Evolutionary conservation across 768 basidiomycete genomes (phyloP), one percentile per base, ranked within the genome.

Genomic region (Filobasidium floriforme): DNA sequence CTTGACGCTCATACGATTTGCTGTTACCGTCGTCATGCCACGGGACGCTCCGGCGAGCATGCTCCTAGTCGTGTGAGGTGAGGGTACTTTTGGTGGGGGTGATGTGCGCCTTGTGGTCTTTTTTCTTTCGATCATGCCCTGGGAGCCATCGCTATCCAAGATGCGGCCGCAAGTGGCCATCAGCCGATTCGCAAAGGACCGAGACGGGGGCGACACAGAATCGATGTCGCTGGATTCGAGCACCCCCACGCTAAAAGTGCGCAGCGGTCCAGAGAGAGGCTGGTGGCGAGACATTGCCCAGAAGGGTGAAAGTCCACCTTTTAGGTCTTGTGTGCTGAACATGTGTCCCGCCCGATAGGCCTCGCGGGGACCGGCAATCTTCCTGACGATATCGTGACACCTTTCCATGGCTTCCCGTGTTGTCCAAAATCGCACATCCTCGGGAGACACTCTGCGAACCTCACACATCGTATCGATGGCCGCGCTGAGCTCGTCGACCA

Each of bases 11-110:
- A 87, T 83, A 69, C 85, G 82, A 71, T 94, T 93, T 10, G 89
- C 89, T 4, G 90, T 92, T 59, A 93, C 80, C n/a, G 89, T 90
- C 68, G 91, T 92, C 88, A 88, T 87, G 0, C 87, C 86, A 29
- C 83, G 79, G 44, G 79, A 79, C 0, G 87, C 84, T 18, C 90
- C 91, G 73, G 83, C 84, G 22, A 86, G 79, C 80, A 92, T 80
- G 62, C 87, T 89, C 64, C 85, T 82, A 10, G 89, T 83, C 0
- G 91, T 92, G 75, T 92, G 90, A 10, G 83, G 83, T 0, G 90
- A 90, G 40, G 74, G 76, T 18, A 72, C 57, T 15, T 57, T 57
- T 2, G 46, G 46, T 5, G 46, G 5, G 22, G 22, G 15, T 49
- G 18, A 15, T 5, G 46, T 14, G 22, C 14, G 15, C 22, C 46